phyloP scores from a whole-genome alignment of 345 rosid genomes.

The Populus deltoides region DNA sequence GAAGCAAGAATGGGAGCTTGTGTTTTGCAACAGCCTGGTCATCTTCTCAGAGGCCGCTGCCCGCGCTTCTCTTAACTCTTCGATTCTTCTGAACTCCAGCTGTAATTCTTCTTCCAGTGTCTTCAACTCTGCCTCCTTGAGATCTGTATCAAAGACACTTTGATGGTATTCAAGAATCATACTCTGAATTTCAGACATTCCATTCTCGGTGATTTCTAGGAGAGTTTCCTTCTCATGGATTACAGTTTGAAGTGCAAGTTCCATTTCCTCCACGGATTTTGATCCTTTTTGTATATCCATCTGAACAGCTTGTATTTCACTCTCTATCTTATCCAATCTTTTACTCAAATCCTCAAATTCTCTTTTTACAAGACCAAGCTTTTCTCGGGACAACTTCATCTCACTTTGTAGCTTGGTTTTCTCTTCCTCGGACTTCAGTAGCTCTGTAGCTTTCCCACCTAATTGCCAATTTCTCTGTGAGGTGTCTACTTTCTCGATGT shows the following conservation, averaged over 20 bases:
- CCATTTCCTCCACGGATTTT: slow-evolving; percentile 42
- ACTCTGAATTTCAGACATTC: slow-evolving; percentile 42
- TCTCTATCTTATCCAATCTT: slow-evolving; percentile 41
- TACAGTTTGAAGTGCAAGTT: slow-evolving; percentile 41
- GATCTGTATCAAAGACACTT: slow-evolving; percentile 45
- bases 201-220: slow-evolving; percentile 47
- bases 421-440: slow-evolving; percentile 73
- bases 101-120: slow-evolving; percentile 45
- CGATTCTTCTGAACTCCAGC: slow-evolving; percentile 25
- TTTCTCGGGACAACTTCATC: slow-evolving; percentile 54
- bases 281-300: slow-evolving; percentile 46
- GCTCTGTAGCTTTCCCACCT: slow-evolving; percentile 69
- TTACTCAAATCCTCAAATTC: slow-evolving; percentile 44
- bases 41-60: slow-evolving; percentile 32
- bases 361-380: slow-evolving; percentile 39
- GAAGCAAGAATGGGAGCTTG: slow-evolving; percentile 11
- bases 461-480: slow-evolving; percentile 39
- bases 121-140: slow-evolving; percentile 52
- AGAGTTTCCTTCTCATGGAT: slow-evolving; percentile 56
- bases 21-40: slow-evolving; percentile 28
- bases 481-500: slow-evolving; percentile 51
- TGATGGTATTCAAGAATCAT: slow-evolving; percentile 60
- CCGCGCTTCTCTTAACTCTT: slow-evolving; percentile 35
- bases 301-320: slow-evolving; percentile 36
- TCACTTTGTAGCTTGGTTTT: slow-evolving; percentile 70